Conservation (phyloP, 225 moss, liverwort and hornwort genomes). For the Anthoceros angustus region DNA sequence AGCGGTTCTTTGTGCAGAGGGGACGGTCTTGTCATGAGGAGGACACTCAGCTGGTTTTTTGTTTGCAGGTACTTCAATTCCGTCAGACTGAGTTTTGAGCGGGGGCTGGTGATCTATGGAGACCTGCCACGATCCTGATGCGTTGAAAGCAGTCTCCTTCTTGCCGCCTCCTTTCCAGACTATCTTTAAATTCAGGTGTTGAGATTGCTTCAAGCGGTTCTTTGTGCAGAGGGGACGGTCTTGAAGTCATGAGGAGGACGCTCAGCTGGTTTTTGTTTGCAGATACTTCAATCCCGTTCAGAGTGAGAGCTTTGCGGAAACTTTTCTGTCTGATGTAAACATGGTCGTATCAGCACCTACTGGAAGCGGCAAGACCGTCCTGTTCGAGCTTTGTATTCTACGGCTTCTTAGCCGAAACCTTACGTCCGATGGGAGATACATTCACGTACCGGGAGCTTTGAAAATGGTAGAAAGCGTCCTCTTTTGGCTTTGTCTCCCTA, state of each 20-base stretch:
- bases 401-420: constrained; percentile 51
- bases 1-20: background rate
- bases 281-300: constrained; percentile 97
- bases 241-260: background rate
- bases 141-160: constrained; percentile 20
- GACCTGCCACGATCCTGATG: constrained; percentile 9
- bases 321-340: constrained; percentile 65
- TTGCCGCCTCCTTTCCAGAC: constrained; percentile 19
- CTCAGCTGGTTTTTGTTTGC: background rate
- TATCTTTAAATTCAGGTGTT: constrained; percentile 25
- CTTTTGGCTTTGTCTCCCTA: background rate
- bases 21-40: background rate
- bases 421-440: constrained; percentile 39
- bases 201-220: background rate
- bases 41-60: background rate
- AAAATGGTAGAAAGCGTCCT: constrained; percentile 43
- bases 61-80: constrained; percentile 73
- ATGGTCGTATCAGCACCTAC: constrained; percentile 92
- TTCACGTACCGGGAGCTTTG: constrained; percentile 45
- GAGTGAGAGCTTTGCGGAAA: constrained; percentile 80
- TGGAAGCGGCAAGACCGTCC: constrained; percentile 92
- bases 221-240: background rate
- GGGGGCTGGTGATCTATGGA: background rate
- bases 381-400: constrained; percentile 95
- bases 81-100: constrained; percentile 9